phyloP scores from a whole-genome alignment of 1,139 yeast species.

The Candida sp. region DNA sequence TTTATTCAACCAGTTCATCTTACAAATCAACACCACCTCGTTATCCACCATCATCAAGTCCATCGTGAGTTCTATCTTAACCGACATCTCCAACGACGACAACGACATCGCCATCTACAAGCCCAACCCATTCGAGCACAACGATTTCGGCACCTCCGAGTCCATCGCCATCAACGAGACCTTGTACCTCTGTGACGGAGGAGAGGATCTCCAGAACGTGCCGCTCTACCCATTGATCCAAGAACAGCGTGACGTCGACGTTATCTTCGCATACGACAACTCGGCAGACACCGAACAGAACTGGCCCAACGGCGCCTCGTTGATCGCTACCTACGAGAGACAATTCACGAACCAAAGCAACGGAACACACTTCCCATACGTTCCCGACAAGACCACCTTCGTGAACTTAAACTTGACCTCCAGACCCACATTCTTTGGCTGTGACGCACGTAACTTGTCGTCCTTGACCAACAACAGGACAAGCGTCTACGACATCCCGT shows the following conservation, averaged over 20 bases:
- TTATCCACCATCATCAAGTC: slow-evolving; percentile 50
- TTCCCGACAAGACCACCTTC: slow-evolving; percentile 77
- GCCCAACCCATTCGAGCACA: slow-evolving; percentile 57
- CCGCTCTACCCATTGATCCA: slow-evolving; percentile 46
- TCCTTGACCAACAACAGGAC: slow-evolving; percentile 31
- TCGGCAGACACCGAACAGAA: slow-evolving; percentile 45
- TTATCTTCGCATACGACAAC: slow-evolving; percentile 54
- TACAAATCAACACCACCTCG: slow-evolving; percentile 64
- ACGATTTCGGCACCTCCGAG: slow-evolving; percentile 40
- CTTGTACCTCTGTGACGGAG: slow-evolving; percentile 47
- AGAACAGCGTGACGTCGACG: slow-evolving; percentile 42
- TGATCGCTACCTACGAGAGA: slow-evolving; percentile 61
- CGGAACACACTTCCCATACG: slow-evolving; percentile 78
- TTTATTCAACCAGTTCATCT: slow-evolving; percentile 75
- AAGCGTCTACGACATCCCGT: slow-evolving; percentile 58
- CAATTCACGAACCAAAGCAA: slow-evolving; percentile 68
- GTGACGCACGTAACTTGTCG: slow-evolving; percentile 72
- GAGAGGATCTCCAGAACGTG: slow-evolving; percentile 46
- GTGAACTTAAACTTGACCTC: slow-evolving; percentile 61
- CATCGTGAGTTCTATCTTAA: slow-evolving; percentile 49
- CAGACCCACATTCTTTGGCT: slow-evolving; percentile 85
- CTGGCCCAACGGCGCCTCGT: slow-evolving; percentile 48
- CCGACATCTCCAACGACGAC: slow-evolving; percentile 45
- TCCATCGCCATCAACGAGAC: slow-evolving; percentile 37
- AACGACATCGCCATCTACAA: slow-evolving; percentile 48